Base-by-base conservation (phyloP, 768 basidiomycete species). In the Lentinula edodes region DNA sequence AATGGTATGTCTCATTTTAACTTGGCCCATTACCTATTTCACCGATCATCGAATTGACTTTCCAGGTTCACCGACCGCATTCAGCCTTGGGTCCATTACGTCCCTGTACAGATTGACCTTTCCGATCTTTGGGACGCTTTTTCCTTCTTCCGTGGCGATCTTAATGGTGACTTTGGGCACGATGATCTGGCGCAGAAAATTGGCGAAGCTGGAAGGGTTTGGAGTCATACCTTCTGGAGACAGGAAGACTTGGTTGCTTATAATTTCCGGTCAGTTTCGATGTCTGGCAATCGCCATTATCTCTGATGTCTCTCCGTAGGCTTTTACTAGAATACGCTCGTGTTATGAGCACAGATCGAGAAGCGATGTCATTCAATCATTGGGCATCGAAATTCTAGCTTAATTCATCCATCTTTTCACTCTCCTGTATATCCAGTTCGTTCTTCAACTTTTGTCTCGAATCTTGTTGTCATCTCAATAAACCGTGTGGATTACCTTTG, bases 1-100 rank as follows among this genome's bases (percentile, higher is more conserved):
- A 90, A 72, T 90, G 89, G 89, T 85, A 67, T 12, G 74, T 64
- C 34, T 4, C 4, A 55, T 7, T 38, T 20, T 2, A 16, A 16
- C 18, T 45, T 16, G 54, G 58, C 50, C 32, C 16, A 42, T 45
- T 35, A 28, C 54, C 4, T 28, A 18, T 8, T 56, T 42, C 15
- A 43, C 52, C 39, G 55, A 35, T 39, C 60, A 36, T 58, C 35
- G 48, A 34, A 42, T 43, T 8, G 16, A n/a, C 12, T n/a, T 64
- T 8, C 13, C 63, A 85, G 84, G 84, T 87, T 74, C 62, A 74
- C 72, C 13, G 82, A 85, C 60, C 80, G 85, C 10, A 74, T 86
- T 50, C 78, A 75, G 35, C 86, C 88, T 0, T 90, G 88, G 88
- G 76, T 89, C 9, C 89, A 90, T 70, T 91, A 90, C 67, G 78